These are phyloP conservation scores for Coleophoma crateriformis DNA, from an alignment of 2,329 filamentous ascomycete genomes.

Conservation along the genomic window DNA sequence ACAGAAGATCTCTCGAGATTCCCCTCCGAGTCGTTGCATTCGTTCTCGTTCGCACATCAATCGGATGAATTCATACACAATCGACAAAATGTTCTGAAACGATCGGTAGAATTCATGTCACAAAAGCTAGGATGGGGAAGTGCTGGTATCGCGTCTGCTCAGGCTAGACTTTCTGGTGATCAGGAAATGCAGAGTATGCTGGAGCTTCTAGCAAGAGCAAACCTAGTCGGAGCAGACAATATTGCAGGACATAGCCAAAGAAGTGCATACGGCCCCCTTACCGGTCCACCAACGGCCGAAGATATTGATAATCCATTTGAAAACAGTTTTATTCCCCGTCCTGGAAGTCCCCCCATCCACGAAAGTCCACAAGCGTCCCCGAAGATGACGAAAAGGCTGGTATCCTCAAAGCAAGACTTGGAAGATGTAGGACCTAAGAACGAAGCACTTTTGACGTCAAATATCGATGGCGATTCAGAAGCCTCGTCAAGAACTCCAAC, in stretches of 20 bases:
- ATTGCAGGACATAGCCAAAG: conserved; percentile 42
- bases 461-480: conserved; percentile 30
- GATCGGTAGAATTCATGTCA: conserved; percentile 89
- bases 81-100: conserved; percentile 86
- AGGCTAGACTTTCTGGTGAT: conserved; percentile 77
- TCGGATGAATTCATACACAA: conserved; percentile 88
- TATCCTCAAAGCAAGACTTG: conserved; percentile 3
- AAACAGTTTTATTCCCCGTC: conserved; percentile 61
- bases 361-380: conserved; percentile 21
- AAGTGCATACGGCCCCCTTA: conserved; percentile 59
- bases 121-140: conserved; percentile 80
- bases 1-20: conserved; percentile 88
- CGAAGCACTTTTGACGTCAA: conserved; percentile 2
- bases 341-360: conserved; percentile 42
- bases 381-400: conserved; percentile 10
- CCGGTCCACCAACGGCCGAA: conserved; percentile 69
- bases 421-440: conserved; percentile 14
- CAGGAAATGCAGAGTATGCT: conserved; percentile 86
- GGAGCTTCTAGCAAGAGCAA: conserved; percentile 77
- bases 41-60: conserved; percentile 95
- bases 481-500: conserved; percentile 48
- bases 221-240: conserved; percentile 67
- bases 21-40: conserved; percentile 92
- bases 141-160: conserved; percentile 73
- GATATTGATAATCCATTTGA: conserved; percentile 77